These are phyloP conservation scores for Xylaria sp. DNA, from an alignment of 2,329 filamentous ascomycete genomes.

Conservation along the genomic window DNA sequence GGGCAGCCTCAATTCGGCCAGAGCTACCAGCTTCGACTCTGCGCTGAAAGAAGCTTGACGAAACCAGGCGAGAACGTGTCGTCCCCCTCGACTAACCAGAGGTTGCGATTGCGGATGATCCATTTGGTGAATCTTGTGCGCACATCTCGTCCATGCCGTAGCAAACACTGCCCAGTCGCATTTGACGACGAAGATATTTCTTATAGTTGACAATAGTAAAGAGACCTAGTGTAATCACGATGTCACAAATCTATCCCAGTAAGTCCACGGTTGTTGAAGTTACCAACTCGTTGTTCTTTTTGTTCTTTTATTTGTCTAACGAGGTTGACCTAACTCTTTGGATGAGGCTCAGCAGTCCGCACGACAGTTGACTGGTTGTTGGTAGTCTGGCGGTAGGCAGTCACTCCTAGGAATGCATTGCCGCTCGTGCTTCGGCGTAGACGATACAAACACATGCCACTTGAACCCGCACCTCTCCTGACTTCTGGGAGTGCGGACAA, in stretches of 20 bases:
- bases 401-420: not conserved
- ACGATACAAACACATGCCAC: not conserved
- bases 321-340: not conserved
- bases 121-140: not conserved
- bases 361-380: not conserved
- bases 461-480: not conserved
- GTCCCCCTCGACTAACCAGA: not conserved
- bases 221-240: not conserved
- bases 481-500: constrained; percentile 4
- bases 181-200: not conserved
- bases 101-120: not conserved
- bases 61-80: constrained; percentile 5
- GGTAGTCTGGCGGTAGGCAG: too few species aligned
- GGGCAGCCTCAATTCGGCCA: not conserved
- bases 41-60: not conserved
- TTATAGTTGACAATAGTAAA: not conserved
- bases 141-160: not conserved
- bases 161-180: not conserved
- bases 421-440: not conserved
- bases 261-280: constrained; percentile 7
- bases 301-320: not conserved
- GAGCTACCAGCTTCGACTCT: not conserved
- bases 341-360: not conserved
- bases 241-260: not conserved
- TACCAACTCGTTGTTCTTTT: not conserved